phyloP scores from a whole-genome alignment of 106 monocot genomes.

The Platanthera zijinensis region DNA sequence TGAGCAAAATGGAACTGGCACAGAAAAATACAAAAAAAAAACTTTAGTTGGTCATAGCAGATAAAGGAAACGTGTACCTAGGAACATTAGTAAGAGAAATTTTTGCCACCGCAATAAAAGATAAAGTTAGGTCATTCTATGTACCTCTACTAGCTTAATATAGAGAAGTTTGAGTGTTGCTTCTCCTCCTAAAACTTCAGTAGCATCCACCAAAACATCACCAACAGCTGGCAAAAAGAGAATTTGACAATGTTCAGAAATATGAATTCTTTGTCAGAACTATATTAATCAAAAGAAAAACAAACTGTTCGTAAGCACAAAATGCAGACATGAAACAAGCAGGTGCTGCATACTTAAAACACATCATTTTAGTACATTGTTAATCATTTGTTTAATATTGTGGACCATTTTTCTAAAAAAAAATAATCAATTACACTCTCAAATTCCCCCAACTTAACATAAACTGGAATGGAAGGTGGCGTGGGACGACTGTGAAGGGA shows the following conservation, averaged over 20 bases:
- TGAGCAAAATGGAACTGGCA: background rate
- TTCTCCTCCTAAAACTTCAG: constrained; percentile 82
- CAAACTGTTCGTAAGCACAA: background rate
- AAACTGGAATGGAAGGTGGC: background rate
- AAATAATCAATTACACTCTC: background rate
- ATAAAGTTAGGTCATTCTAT: background rate
- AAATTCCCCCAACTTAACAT: background rate
- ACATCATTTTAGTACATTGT: background rate
- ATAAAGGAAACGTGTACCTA: background rate
- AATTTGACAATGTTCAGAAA: constrained; percentile 8
- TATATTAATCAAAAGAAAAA: background rate
- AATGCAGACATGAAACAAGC: background rate
- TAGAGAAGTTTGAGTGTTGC: constrained; percentile 71
- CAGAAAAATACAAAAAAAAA: background rate
- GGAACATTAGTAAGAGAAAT: constrained; percentile 1
- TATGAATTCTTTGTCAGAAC: background rate
- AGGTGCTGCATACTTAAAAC: background rate
- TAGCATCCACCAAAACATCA: constrained; percentile 80
- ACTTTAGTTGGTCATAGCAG: background rate
- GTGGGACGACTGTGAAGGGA: too few species aligned
- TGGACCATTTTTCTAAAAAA: background rate
- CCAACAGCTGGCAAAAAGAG: constrained; percentile 49
- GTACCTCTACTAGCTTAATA: constrained; percentile 74
- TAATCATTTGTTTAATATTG: background rate
- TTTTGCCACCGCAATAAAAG: background rate